Conservation (phyloP, 352 stramenopile genomes). For the Elongisporangium senticosum region DNA sequence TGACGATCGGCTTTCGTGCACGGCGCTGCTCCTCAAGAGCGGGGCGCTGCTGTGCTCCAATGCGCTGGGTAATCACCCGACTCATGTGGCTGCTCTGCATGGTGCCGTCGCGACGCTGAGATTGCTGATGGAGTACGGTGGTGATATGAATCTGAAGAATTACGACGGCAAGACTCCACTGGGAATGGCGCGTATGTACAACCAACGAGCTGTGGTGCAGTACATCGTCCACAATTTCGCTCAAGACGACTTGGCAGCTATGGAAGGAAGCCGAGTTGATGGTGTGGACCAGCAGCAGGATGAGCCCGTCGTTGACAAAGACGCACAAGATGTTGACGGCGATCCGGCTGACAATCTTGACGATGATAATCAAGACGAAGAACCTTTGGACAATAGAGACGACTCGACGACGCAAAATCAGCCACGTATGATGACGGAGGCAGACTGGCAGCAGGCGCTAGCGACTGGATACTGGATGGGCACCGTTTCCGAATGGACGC, state of each 20-base stretch:
- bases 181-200: slow-evolving; percentile 66
- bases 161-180: slow-evolving; percentile 75
- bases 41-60: slow-evolving; percentile 55
- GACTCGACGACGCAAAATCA: slow-evolving; percentile 6
- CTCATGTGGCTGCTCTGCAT: slow-evolving; percentile 55
- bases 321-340: slow-evolving; percentile 8
- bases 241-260: slow-evolving; percentile 21
- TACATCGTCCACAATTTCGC: slow-evolving; percentile 61
- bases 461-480: slow-evolving; percentile 43
- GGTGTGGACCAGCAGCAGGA: neutral
- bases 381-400: neutral
- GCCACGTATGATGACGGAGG: slow-evolving; percentile 10
- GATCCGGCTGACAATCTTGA: slow-evolving; percentile 11
- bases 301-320: slow-evolving; percentile 1
- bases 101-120: slow-evolving; percentile 65
- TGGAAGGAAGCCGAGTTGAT: neutral
- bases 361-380: slow-evolving; percentile 9
- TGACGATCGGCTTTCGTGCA: slow-evolving; percentile 45
- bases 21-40: slow-evolving; percentile 46
- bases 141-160: slow-evolving; percentile 83
- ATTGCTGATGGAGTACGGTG: slow-evolving; percentile 69
- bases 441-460: slow-evolving; percentile 42
- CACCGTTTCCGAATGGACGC: slow-evolving; percentile 62
- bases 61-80: slow-evolving; percentile 59
- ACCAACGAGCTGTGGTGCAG: slow-evolving; percentile 47